A percentile compares a stretch with the other conserved stretches of the same genome.
These are phyloP conservation scores for Saccharomycopsis javanensis DNA, from an alignment of 805 yeast genomes.

Conservation along the genomic window DNA sequence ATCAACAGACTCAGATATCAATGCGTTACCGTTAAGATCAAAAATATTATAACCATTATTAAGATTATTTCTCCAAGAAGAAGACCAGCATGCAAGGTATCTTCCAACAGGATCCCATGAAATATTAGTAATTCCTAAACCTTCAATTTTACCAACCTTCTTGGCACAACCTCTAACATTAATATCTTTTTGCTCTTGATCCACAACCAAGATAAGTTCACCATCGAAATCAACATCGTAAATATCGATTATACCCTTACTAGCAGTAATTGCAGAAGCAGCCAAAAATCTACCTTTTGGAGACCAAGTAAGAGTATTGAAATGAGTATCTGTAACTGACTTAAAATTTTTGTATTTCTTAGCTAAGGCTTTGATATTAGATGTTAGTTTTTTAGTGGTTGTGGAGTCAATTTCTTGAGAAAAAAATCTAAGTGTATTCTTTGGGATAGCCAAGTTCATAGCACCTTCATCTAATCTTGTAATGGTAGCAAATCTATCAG, in stretches of 20 bases:
- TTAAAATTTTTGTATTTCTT: constrained; percentile 54
- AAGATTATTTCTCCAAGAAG: constrained; percentile 70
- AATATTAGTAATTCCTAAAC: constrained; percentile 69
- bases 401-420: constrained; percentile 61
- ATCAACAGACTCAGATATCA: constrained; percentile 69
- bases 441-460: constrained; percentile 52
- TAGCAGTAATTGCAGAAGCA: constrained; percentile 36
- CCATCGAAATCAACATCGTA: constrained; percentile 82
- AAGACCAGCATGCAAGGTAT: constrained; percentile 79
- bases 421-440: constrained; percentile 66
- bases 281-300: constrained; percentile 86
- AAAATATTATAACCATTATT: constrained; percentile 87
- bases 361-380: constrained; percentile 26
- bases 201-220: constrained; percentile 32
- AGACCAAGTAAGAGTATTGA: constrained; percentile 75
- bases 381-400: constrained; percentile 37
- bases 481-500: constrained; percentile 77
- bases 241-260: constrained; percentile 66
- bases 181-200: constrained; percentile 27
- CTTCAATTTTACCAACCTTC: constrained; percentile 53
- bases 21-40: constrained; percentile 70
- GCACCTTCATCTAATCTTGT: constrained; percentile 48
- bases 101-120: constrained; percentile 97
- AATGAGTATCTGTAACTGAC: constrained; percentile 47
- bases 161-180: constrained; percentile 51